Base-by-base conservation (phyloP, 1,284 basidiomycete species). In the Pholiota adiposa region DNA sequence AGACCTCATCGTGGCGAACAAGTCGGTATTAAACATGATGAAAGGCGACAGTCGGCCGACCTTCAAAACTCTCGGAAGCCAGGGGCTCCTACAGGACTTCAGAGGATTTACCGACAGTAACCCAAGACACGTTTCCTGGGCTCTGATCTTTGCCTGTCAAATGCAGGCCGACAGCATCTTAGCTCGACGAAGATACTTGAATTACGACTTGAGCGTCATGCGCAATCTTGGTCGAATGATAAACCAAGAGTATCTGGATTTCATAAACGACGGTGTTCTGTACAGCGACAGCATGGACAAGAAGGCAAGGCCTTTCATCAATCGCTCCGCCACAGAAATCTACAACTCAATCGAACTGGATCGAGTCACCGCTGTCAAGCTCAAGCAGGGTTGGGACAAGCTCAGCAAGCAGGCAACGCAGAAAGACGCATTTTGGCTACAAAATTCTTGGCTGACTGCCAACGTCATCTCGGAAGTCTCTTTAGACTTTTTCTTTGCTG, bases 61-160 rank as follows among this genome's bases (percentile, higher is more conserved):
- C n/a, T 25, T 36, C 16, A 51, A 43, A 29, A 14, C 41, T 3
- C 12, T 53, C 5, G 51, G 51, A 4, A 38, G 36, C 11, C 51
- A 43, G 8, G 51, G 51, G 3, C 51, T 53, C 21, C 1, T 25
- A 14, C 21, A 38, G 16, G 51, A 53, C 19, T 53, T 53, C n/a
- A 40, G 27, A 4, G n/a, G 25, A 23, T 53, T 53, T 33, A 25
- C 7, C 38, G 8, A 29, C 2, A 18, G 11, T 8, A 40, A 53
- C 21, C 11, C 34, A 16, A 18, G 38, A 25, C 14, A 34, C 16
- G 51, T 53, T 4, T 40, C 51, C 51, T 53, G 51, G 51, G 51
- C 51, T 4, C 38, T 53, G 51, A 29, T 53, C 36, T 53, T 53
- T 41, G 34, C 51, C 4, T 53, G 51, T 36, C 51, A 53, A 36